Evolutionary conservation across 768 basidiomycete species (phyloP), one percentile per base, ranked within the genome.

Genomic region (Fibroporia radiculosa): DNA sequence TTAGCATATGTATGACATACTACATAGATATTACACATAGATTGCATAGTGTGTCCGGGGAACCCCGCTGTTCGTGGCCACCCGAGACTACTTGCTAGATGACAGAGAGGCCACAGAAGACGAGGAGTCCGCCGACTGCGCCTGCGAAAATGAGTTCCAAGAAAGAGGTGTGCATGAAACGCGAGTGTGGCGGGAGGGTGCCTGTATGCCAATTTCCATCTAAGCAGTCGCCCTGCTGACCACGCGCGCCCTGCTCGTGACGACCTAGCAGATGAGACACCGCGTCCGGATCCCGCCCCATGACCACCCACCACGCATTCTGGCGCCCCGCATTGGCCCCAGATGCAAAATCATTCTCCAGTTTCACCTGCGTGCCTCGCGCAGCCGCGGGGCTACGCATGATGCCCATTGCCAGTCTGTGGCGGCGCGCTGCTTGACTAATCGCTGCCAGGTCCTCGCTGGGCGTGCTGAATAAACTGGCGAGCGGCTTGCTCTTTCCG

Each of bases 251-350:
- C 41, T 47, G 44, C 55, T 63, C 58, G 22, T 59, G 51, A 29
- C 56, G 31, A 29, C 56, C 58, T 3, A 62, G 29, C 26, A 65
- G 23, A 19, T 62, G 52, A 28, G 40, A 40, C 29, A 68, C 67
- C 20, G 55, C 52, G 7, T 42, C 48, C 24, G 47, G 47, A 42
- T 61, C 56, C 44, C 54, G 53, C 12, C 65, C 64, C 44, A 66
- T 42, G 26, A 66, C 57, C 42, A 68, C 40, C 62, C 62, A 64
- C 60, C 62, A 64, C 26, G 65, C 63, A 28, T 48, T 35, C 20
- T 56, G 55, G 41, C 49, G 52, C 42, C 32, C 38, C 29, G 50
- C 14, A 11, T 27, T 25, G 7, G 45, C 31, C 24, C 44, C 14
- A 39, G 39, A 45, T 1, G 47, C 42, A 34, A 40, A 35, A 42